Evolutionary conservation across 768 basidiomycete species (phyloP).

Genomic region (Lentinula guzmanii): DNA sequence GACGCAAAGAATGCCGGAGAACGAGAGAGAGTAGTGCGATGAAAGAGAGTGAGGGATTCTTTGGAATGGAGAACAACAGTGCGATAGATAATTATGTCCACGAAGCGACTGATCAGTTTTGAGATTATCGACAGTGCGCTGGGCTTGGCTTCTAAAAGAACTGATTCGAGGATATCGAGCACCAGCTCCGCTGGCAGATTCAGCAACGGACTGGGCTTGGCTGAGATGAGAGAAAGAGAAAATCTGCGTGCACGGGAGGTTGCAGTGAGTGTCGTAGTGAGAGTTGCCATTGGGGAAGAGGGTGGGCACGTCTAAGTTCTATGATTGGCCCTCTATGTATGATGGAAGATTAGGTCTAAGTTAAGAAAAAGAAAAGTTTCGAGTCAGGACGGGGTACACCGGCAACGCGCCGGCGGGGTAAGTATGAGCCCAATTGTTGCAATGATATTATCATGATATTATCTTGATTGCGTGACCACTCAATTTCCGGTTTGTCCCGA

Average conservation of each 20-base stretch:
- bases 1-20: constrained; percentile 19
- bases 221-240: constrained; percentile 14
- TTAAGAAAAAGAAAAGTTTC: neutral
- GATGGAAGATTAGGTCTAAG: neutral
- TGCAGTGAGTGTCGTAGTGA: neutral
- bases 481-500: neutral
- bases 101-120: constrained; percentile 21
- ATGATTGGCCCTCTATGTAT: constrained; percentile 1
- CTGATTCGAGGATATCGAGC: constrained; percentile 28
- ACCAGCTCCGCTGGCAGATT: constrained; percentile 32
- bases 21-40: constrained; percentile 26
- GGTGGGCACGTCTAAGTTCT: neutral
- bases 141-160: constrained; percentile 22
- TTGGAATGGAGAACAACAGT: constrained; percentile 28
- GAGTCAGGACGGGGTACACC: neutral
- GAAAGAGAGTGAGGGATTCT: constrained; percentile 24
- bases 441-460: neutral
- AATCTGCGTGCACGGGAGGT: constrained; percentile 8
- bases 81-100: constrained; percentile 31
- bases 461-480: neutral
- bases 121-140: constrained; percentile 8
- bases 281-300: neutral
- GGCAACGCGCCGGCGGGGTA: neutral
- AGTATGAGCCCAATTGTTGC: neutral
- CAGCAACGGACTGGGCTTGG: constrained; percentile 19